Evolutionary conservation across 129 eudicot species (phyloP), one percentile per base, ranked within the genome.

Genomic region (Tagetes erecta): DNA sequence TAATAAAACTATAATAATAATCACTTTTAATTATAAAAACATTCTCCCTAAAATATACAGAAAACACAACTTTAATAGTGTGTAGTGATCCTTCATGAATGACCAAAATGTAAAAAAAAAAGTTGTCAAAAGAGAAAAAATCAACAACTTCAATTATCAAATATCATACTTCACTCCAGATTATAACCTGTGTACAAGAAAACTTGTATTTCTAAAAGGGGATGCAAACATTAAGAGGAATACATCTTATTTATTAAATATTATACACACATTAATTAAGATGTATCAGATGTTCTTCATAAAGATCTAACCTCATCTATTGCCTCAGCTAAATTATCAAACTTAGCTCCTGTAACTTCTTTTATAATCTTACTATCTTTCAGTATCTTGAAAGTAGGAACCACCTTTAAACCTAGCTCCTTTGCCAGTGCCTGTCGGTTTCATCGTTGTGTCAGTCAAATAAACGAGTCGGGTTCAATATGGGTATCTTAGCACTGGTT

Each of bases 281-380:
- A 70, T 38, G 51, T 39, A 71, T 71, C 73, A 47, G 5, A 12
- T 46, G 6, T 31, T 14, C 46, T 68, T 79, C 65, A 88, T 76
- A 72, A 81, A 62, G 88, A 82, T 83, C 87, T 79, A 51, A 67
- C 89, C 27, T n/a, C 67, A 68, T 93, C 92, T 72, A 90, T 93
- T 0, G 89, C 91, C 66, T 55, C 82, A 66, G 86, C 91, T 73
- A 93, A 70, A 40, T 80, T 73, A 34, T 92, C 96, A 40, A 80
- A 81, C 77, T 92, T 92, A 71, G 96, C 96, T 50, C 98, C 95
- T 1, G 96, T 92, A 11, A 92, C 92, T 81, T 92, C 98, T 72
- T 84, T 87, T 38, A 92, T 87, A 80, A 92, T 40, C 76, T 87
- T 84, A 68, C 81, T 65, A 14, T 81, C 84, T 77, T 92, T 92